phyloP scores from a whole-genome alignment of 192 early-diverging fungal genomes.

The Backusella australiensis region DNA sequence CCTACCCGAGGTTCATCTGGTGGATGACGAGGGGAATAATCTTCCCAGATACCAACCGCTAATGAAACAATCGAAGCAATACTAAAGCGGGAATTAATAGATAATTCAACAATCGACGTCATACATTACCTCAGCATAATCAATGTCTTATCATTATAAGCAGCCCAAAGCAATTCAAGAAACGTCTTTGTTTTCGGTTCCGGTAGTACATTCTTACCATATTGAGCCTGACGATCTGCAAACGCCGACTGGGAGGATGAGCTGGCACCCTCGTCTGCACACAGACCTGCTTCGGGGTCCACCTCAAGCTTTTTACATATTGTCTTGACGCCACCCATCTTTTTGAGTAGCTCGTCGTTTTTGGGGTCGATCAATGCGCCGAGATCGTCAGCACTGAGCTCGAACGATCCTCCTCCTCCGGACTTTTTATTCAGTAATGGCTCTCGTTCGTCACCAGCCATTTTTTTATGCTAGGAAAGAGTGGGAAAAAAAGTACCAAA shows the following conservation, averaged over 20 bases:
- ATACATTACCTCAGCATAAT: slow-evolving; percentile 29
- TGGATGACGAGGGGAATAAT: slow-evolving; percentile 59
- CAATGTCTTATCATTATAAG: slow-evolving; percentile 70
- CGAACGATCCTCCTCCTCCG: neutral
- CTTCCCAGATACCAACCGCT: slow-evolving; percentile 86
- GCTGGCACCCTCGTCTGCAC: slow-evolving; percentile 38
- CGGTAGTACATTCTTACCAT: slow-evolving; percentile 54
- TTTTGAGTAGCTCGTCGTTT: slow-evolving; percentile 50
- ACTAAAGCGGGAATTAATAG: neutral
- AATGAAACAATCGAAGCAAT: slow-evolving; percentile 84
- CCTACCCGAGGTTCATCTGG: slow-evolving; percentile 73
- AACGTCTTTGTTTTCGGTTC: slow-evolving; percentile 52
- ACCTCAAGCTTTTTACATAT: slow-evolving; percentile 61
- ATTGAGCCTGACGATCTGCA: slow-evolving; percentile 39
- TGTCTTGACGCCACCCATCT: slow-evolving; percentile 56
- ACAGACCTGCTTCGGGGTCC: slow-evolving; percentile 58
- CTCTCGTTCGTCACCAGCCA: neutral
- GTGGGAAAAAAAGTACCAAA: neutral
- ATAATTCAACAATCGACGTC: neutral
- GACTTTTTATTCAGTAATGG: neutral
- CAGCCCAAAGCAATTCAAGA: slow-evolving; percentile 50
- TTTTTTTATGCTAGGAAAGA: neutral
- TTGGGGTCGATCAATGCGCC: slow-evolving; percentile 65
- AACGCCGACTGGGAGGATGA: slow-evolving; percentile 28
- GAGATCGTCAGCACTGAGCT: slow-evolving; percentile 24